These are phyloP conservation scores for Calonectria pseudoreteaudii DNA, from an alignment of 2,329 filamentous ascomycete species.

Conservation along the genomic window DNA sequence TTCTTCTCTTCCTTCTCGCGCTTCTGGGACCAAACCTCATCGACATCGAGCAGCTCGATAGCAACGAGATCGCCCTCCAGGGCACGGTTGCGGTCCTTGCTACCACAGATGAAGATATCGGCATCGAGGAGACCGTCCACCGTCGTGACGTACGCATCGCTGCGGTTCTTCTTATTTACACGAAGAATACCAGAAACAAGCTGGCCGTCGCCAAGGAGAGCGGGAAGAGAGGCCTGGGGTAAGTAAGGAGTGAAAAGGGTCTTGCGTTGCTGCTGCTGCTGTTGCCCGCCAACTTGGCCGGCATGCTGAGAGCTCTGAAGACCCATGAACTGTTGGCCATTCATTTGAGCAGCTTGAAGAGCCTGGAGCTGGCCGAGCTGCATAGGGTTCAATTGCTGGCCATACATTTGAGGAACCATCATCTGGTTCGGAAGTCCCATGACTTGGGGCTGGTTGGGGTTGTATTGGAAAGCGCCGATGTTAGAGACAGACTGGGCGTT, in stretches of 20 bases:
- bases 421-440: constrained; percentile 89
- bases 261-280: constrained; percentile 91
- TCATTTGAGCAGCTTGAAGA: constrained; percentile 88
- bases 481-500: constrained; percentile 82
- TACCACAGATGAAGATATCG: constrained; percentile 99
- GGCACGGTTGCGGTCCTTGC: constrained; percentile 97
- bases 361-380: constrained; percentile 93
- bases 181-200: constrained; percentile 96
- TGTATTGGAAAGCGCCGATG: constrained; percentile 89
- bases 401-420: constrained; percentile 87
- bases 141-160: constrained; percentile 96
- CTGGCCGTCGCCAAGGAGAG: constrained; percentile 89
- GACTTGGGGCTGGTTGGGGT: constrained; percentile 83
- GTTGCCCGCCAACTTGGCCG: constrained; percentile 72
- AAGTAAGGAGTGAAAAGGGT: constrained; percentile 98
- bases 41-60: constrained; percentile 94
- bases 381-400: constrained; percentile 88
- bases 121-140: constrained; percentile 89
- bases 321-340: constrained; percentile 78
- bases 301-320: constrained; percentile 79
- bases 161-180: constrained; percentile 99
- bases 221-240: constrained; percentile 92
- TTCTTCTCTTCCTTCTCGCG: constrained; percentile 99
- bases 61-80: constrained; percentile 96
- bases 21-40: constrained; percentile 99